Evolutionary conservation across 2,329 filamentous ascomycete species (phyloP).

Genomic region (Ophiobolus disseminans): DNA sequence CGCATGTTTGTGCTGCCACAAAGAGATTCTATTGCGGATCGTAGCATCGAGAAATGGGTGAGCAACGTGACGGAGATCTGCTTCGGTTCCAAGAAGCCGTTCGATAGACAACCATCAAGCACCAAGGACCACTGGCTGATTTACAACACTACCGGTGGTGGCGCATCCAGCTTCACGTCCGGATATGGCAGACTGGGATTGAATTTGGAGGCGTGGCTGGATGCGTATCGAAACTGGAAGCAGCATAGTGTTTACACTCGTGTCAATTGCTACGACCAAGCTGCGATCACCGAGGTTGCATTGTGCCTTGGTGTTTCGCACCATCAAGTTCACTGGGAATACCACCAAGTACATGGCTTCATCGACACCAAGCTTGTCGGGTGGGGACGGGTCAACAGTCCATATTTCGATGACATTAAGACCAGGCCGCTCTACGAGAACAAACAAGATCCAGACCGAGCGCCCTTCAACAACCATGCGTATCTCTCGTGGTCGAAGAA

Average conservation of each 20-base stretch:
- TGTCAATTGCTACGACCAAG: conserved; percentile 1
- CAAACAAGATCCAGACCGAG: background rate
- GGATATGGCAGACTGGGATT: background rate
- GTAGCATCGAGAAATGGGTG: background rate
- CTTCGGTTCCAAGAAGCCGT: background rate
- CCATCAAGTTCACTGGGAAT: background rate
- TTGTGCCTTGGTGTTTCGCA: background rate
- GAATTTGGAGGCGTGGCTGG: background rate
- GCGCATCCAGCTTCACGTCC: background rate
- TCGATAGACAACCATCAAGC: background rate
- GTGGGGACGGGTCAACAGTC: background rate
- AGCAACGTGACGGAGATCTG: background rate
- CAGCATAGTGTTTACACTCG: background rate
- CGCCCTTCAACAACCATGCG: background rate
- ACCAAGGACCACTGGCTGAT: background rate
- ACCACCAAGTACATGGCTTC: background rate
- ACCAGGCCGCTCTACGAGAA: background rate
- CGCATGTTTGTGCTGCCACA: conserved; percentile 1
- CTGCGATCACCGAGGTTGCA: background rate
- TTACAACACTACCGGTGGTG: background rate
- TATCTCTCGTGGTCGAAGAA: background rate
- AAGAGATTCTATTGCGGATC: background rate
- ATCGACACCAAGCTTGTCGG: background rate
- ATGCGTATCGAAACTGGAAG: background rate
- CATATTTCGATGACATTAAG: background rate